Evolutionary conservation across 2,329 filamentous ascomycete genomes (phyloP).

Genomic region (Colletotrichum theobromicola): DNA sequence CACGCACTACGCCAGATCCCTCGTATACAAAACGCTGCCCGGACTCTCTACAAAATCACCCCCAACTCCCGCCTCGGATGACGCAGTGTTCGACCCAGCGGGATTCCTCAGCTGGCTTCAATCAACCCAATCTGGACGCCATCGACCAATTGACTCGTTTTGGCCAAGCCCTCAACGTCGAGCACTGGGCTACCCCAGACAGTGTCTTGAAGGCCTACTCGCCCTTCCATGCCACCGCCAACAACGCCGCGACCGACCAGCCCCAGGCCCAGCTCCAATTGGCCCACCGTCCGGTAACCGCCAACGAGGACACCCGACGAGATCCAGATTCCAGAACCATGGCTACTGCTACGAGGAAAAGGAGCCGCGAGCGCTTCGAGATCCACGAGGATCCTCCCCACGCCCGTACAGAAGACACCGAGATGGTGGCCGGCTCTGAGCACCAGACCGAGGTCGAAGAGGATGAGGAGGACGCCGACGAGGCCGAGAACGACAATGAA

Average conservation of each 20-base stretch:
- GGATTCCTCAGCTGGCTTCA: conserved; percentile 18
- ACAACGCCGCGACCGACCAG: not conserved
- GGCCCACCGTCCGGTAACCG: conserved; percentile 17
- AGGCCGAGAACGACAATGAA: conserved; percentile 40
- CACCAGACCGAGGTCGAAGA: conserved; percentile 40
- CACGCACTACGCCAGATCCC: not conserved
- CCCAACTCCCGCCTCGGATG: conserved; percentile 12
- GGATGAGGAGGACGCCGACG: conserved; percentile 43
- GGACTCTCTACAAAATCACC: not conserved
- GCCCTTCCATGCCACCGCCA: conserved; percentile 15
- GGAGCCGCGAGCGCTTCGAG: conserved; percentile 44
- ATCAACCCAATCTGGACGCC: conserved; percentile 18
- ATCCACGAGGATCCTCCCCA: conserved; percentile 55
- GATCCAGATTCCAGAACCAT: not conserved
- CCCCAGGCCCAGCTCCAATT: not conserved
- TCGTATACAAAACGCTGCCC: not conserved
- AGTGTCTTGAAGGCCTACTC: conserved; percentile 9
- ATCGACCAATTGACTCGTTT: conserved; percentile 21
- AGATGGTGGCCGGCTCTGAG: conserved; percentile 52
- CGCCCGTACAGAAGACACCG: conserved; percentile 49
- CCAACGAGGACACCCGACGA: not conserved
- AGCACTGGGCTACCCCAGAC: conserved; percentile 16
- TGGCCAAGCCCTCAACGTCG: conserved; percentile 16
- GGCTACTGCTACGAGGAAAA: conserved; percentile 20
- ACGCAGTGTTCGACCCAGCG: conserved; percentile 20